phyloP scores from a whole-genome alignment of 805 yeast genomes.

The Spencermartinsiella europaea region DNA sequence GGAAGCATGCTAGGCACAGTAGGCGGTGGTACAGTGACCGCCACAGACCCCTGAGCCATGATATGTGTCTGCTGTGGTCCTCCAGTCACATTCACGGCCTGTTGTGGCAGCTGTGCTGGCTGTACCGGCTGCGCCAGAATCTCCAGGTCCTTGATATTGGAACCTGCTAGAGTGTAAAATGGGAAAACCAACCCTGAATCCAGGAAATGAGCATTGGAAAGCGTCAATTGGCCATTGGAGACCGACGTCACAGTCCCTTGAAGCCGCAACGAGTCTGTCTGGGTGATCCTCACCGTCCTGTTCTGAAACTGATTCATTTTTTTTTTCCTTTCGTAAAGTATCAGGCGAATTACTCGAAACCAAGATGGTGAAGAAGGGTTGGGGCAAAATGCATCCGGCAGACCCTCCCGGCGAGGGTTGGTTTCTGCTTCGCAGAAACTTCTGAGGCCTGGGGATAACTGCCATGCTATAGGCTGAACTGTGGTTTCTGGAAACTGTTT shows the following conservation, averaged over 20 bases:
- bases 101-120: conserved; percentile 2
- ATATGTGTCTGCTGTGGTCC: too few relatives aligned
- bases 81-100: neutral
- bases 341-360: too few relatives aligned
- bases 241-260: conserved; percentile 21
- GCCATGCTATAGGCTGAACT: too few relatives aligned
- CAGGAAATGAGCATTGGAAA: conserved; percentile 13
- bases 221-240: conserved; percentile 16
- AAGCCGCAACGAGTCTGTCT: conserved; percentile 15
- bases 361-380: too few relatives aligned
- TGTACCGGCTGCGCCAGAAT: conserved; percentile 14
- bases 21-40: conserved; percentile 6
- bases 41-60: too few relatives aligned
- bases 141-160: conserved; percentile 20
- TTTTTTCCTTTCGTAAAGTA: neutral
- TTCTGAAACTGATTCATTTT: conserved; percentile 24
- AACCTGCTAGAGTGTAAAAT: conserved; percentile 13
- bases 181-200: conserved; percentile 11
- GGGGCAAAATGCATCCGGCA: too few relatives aligned
- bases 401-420: too few relatives aligned
- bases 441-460: too few relatives aligned
- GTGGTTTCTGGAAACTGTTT: too few relatives aligned
- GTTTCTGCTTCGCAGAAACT: too few relatives aligned
- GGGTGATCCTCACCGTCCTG: conserved; percentile 20
- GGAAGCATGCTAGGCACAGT: neutral